Conservation (phyloP, 1,284 basidiomycete genomes). For the Trichosporon asahii region DNA sequence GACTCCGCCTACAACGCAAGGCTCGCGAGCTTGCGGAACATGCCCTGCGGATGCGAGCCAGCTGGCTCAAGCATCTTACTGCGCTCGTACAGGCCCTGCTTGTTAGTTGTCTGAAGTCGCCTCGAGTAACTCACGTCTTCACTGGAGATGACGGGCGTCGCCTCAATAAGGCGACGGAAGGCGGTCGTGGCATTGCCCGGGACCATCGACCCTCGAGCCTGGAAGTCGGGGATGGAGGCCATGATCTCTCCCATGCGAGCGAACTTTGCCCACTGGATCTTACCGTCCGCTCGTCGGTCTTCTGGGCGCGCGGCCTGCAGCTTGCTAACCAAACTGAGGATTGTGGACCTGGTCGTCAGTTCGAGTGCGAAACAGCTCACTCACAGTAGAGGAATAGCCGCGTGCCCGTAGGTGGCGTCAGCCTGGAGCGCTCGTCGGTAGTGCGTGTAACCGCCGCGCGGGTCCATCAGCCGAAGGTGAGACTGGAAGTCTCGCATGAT, state of each 20-base stretch:
- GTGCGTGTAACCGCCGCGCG: slow-evolving; percentile 41
- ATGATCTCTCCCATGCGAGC: slow-evolving; percentile 41
- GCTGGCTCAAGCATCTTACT: slow-evolving; percentile 31
- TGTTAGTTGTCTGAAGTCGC: slow-evolving; percentile 16
- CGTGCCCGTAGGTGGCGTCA: slow-evolving; percentile 40
- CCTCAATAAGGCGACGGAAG: slow-evolving; percentile 37
- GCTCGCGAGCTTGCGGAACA: slow-evolving; percentile 26
- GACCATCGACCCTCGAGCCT: slow-evolving; percentile 31
- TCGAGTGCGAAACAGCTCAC: slow-evolving; percentile 14
- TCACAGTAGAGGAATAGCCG: slow-evolving; percentile 49
- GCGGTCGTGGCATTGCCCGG: slow-evolving; percentile 24
- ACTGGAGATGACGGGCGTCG: slow-evolving; percentile 37
- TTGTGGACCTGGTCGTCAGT: slow-evolving; percentile 26
- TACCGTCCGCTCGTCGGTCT: slow-evolving; percentile 40
- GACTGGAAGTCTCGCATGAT: slow-evolving; percentile 40
- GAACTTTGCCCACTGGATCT: slow-evolving; percentile 47
- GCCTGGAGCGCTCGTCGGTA: slow-evolving; percentile 43
- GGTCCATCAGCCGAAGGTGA: slow-evolving; percentile 47
- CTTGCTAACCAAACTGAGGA: slow-evolving; percentile 36
- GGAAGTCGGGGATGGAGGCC: slow-evolving; percentile 40
- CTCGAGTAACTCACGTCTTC: slow-evolving; percentile 42
- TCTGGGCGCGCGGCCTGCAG: slow-evolving; percentile 38
- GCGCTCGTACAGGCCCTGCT: slow-evolving; percentile 35
- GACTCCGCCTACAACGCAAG: slow-evolving; percentile 12
- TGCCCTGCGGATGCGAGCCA: slow-evolving; percentile 15